Evolutionary conservation across 2,329 filamentous ascomycete genomes (phyloP).

Genomic region (Cytospora chrysosperma): DNA sequence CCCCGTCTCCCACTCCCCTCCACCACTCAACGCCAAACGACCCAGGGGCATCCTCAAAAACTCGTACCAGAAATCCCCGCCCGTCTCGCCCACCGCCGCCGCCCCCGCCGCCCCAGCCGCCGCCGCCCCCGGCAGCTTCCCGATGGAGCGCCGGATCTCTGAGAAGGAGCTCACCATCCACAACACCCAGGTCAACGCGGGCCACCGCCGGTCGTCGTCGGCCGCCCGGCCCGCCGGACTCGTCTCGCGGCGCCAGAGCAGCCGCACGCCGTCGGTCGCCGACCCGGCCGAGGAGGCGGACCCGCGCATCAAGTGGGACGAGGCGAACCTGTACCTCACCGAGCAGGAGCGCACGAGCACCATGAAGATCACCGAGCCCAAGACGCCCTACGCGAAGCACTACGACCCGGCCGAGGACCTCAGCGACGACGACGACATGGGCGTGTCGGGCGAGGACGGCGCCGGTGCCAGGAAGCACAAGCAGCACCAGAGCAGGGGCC

Average conservation of each 20-base stretch:
- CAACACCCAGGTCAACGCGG: slow-evolving; percentile 94
- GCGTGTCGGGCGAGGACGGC: slow-evolving; percentile 59
- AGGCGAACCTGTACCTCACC: slow-evolving; percentile 94
- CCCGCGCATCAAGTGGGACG: slow-evolving; percentile 93
- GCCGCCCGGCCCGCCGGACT: slow-evolving; percentile 56
- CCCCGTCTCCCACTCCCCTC: slow-evolving; percentile 43
- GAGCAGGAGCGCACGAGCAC: slow-evolving; percentile 93
- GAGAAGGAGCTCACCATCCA: slow-evolving; percentile 89
- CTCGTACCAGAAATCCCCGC: slow-evolving; percentile 62
- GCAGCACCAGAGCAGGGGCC: slow-evolving; percentile 25
- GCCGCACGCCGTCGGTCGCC: slow-evolving; percentile 46
- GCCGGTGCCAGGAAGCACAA: slow-evolving; percentile 26
- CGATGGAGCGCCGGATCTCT: slow-evolving; percentile 45
- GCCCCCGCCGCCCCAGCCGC: slow-evolving; percentile 30
- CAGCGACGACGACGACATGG: slow-evolving; percentile 73
- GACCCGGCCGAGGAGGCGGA: slow-evolving; percentile 49
- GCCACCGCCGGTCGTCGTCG: slow-evolving; percentile 80
- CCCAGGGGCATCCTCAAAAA: slow-evolving; percentile 84
- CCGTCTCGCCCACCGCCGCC: slow-evolving; percentile 45
- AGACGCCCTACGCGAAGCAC: slow-evolving; percentile 91
- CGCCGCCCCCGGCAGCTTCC: slow-evolving; percentile 34
- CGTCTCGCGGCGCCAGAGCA: slow-evolving; percentile 63
- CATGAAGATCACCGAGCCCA: slow-evolving; percentile 99
- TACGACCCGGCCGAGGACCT: slow-evolving; percentile 90
- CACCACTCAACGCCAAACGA: slow-evolving; percentile 40